Evolutionary conservation across 1,284 basidiomycete species (phyloP).

Genomic region (Laetiporus sulphureus): DNA sequence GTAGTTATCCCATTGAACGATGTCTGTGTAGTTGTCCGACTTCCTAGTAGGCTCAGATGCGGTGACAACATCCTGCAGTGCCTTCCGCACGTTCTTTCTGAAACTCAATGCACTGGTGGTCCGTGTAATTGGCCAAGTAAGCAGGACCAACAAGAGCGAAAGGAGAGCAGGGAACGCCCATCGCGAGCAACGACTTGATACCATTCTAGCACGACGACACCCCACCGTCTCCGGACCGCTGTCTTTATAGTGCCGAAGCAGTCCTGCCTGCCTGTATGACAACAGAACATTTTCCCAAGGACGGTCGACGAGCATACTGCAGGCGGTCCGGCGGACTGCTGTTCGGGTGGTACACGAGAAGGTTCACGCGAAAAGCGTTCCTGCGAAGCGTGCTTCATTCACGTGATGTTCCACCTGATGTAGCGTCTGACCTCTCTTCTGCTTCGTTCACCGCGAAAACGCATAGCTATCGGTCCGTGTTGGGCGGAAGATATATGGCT

Average conservation of each 20-base stretch:
- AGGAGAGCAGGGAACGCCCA: constrained; percentile 14
- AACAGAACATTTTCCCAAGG: not conserved
- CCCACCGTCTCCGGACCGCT: not conserved
- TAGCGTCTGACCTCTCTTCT: not conserved
- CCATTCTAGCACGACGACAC: constrained; percentile 9
- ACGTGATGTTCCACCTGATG: not conserved
- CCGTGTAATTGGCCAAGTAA: constrained; percentile 13
- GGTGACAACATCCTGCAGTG: not conserved
- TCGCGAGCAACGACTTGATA: constrained; percentile 11
- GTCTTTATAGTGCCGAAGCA: not conserved
- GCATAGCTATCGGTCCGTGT: not conserved
- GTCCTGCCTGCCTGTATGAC: constrained; percentile 1
- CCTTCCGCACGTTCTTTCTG: not conserved
- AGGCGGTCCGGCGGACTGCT: no score
- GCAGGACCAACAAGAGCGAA: constrained; percentile 8
- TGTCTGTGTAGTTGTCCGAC: constrained; percentile 23
- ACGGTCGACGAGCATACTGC: not conserved
- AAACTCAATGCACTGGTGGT: constrained; percentile 1
- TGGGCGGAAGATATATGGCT: no score
- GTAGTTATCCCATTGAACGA: constrained; percentile 28
- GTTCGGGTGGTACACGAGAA: no score
- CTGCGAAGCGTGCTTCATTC: not conserved
- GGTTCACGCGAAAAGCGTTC: no score
- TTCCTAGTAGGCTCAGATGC: constrained; percentile 20
- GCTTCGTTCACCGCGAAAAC: not conserved